phyloP scores from a whole-genome alignment of 1,284 basidiomycete genomes.

The Lentinula novae-zelandiae region DNA sequence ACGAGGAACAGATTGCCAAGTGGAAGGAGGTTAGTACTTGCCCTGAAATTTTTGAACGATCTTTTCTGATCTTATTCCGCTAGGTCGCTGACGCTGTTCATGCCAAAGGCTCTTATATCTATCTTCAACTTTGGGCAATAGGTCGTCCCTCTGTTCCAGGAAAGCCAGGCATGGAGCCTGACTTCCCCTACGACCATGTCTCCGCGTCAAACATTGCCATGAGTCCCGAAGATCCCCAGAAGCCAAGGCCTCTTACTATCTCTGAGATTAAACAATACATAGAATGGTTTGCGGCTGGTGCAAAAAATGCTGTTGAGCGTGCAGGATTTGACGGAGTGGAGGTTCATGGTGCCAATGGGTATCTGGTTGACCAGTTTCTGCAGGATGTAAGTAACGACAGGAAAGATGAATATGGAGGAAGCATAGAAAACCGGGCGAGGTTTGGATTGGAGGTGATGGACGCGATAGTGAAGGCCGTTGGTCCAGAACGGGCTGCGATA shows the following conservation, averaged over 20 bases:
- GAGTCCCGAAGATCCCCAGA: constrained; percentile 15
- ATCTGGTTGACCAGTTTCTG: constrained; percentile 35
- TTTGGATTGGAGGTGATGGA: constrained; percentile 41
- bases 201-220: constrained; percentile 39
- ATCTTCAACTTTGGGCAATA: constrained; percentile 44
- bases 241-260: constrained; percentile 29
- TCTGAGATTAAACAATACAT: constrained; percentile 38
- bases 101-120: constrained; percentile 39
- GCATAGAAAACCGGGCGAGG: constrained; percentile 39
- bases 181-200: constrained; percentile 22
- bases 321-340: constrained; percentile 44
- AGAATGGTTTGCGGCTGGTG: constrained; percentile 27
- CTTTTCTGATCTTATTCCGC: constrained; percentile 10
- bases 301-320: constrained; percentile 31
- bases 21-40: constrained; percentile 38
- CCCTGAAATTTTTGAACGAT: not conserved
- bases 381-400: constrained; percentile 38
- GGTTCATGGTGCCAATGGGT: constrained; percentile 31
- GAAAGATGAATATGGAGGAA: constrained; percentile 48
- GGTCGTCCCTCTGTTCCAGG: constrained; percentile 33
- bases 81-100: constrained; percentile 29
- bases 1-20: constrained; percentile 33
- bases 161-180: not conserved
- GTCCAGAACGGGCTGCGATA: constrained; percentile 36
- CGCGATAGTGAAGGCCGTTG: constrained; percentile 29